These are phyloP conservation scores for Lithospermum erythrorhizon DNA, from an alignment of 257 asterid genomes.

Conservation along the genomic window DNA sequence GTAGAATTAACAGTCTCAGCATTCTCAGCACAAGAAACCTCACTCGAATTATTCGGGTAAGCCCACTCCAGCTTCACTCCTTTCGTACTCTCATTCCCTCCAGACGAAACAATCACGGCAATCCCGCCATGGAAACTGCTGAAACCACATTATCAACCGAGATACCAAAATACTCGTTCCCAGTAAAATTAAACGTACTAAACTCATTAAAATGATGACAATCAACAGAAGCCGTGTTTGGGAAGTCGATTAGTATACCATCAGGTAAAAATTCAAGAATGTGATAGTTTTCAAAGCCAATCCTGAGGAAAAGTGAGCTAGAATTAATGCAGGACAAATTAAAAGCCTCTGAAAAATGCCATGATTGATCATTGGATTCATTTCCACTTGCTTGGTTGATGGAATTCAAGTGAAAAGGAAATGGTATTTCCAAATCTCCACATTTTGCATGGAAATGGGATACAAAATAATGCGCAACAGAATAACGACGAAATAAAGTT, in stretches of 20 bases:
- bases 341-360: constrained; percentile 25
- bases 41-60: constrained; percentile 34
- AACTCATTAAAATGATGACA: constrained; percentile 49
- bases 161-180: constrained; percentile 31
- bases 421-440: constrained; percentile 35
- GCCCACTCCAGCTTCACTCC: constrained; percentile 71
- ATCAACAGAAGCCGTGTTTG: constrained; percentile 22
- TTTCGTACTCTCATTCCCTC: constrained; percentile 26
- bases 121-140: constrained; percentile 53
- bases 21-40: constrained; percentile 26
- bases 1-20: constrained; percentile 37
- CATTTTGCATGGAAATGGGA: constrained; percentile 19
- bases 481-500: not conserved
- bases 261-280: constrained; percentile 47
- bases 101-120: constrained; percentile 36
- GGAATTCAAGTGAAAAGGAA: constrained; percentile 37
- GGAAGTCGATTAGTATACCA: constrained; percentile 42
- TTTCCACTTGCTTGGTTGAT: not conserved
- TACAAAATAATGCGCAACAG: not conserved
- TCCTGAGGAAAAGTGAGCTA: constrained; percentile 28
- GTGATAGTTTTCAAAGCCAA: constrained; percentile 29
- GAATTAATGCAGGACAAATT: constrained; percentile 45
- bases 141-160: constrained; percentile 46
- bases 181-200: constrained; percentile 35
- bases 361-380: constrained; percentile 8